Conservation (phyloP, 148 eudicot species). For the Rhododendron molle region DNA sequence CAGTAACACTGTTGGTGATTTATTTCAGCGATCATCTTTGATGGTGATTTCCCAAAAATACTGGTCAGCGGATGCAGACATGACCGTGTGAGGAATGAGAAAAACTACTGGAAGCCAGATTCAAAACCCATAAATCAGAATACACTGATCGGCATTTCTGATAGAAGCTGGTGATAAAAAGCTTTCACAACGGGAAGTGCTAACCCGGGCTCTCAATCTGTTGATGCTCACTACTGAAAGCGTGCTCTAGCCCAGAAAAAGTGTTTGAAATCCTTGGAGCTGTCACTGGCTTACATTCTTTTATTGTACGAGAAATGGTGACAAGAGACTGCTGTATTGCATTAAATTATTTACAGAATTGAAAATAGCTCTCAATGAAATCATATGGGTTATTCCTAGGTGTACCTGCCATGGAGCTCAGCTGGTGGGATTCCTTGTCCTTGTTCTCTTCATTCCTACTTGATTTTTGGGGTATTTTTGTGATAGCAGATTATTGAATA, state of each 20-base stretch:
- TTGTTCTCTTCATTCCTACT: not conserved
- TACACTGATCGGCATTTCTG: not conserved
- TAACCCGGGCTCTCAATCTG: not conserved
- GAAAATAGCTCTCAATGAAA: not conserved
- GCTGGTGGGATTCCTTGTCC: not conserved
- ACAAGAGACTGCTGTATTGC: not conserved
- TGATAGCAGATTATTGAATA: not conserved
- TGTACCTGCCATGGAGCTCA: not conserved
- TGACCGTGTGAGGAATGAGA: not conserved
- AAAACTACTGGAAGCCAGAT: not conserved
- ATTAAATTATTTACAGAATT: not conserved
- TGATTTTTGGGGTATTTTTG: not conserved
- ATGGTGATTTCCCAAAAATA: conserved; percentile 51
- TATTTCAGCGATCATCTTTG: conserved; percentile 60
- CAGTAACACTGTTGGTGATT: not conserved
- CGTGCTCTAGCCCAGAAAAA: not conserved
- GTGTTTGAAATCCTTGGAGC: not conserved
- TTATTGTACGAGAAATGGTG: not conserved
- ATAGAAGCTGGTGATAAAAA: not conserved
- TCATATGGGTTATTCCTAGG: not conserved
- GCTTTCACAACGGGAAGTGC: not conserved
- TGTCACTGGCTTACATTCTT: not conserved
- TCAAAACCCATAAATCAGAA: not conserved
- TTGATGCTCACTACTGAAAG: not conserved
- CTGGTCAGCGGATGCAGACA: conserved; percentile 26